Conservation (phyloP, 2,329 filamentous ascomycete genomes). For the Cryoendolithus antarcticus region DNA sequence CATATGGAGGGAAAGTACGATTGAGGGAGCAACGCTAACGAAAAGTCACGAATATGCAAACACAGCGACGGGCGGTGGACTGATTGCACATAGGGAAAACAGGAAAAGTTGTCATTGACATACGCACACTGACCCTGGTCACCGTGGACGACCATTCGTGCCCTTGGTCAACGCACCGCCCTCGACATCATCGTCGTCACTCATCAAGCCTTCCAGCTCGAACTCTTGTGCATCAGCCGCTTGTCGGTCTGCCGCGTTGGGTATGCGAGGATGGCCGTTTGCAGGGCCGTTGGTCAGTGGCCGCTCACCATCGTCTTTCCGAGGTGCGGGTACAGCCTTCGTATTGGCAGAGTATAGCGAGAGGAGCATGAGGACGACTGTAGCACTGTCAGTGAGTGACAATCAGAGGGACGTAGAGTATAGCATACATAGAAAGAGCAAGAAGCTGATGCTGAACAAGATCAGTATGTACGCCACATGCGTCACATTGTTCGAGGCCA, state of each 20-base stretch:
- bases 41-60: too few species aligned
- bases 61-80: too few species aligned
- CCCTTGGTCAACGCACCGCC: background rate
- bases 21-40: too few species aligned
- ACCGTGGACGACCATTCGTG: background rate
- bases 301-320: conserved; percentile 18
- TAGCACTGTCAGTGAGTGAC: background rate
- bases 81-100: too few species aligned
- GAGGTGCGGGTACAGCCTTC: conserved; percentile 29
- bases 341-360: conserved; percentile 63
- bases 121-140: too few species aligned
- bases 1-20: too few species aligned
- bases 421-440: conserved; percentile 69
- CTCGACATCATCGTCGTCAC: conserved; percentile 63
- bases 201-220: conserved; percentile 81
- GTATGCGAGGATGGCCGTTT: conserved; percentile 36
- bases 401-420: conserved; percentile 15
- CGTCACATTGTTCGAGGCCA: conserved; percentile 62
- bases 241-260: conserved; percentile 36
- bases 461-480: conserved; percentile 90
- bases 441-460: conserved; percentile 76
- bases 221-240: conserved; percentile 81
- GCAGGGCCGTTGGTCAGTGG: conserved; percentile 27
- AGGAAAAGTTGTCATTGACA: conserved; percentile 14
- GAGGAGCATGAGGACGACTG: conserved; percentile 72